These are phyloP conservation scores for Backusella tuberculispora DNA, from an alignment of 192 early-diverging fungal genomes.

Conservation along the genomic window DNA sequence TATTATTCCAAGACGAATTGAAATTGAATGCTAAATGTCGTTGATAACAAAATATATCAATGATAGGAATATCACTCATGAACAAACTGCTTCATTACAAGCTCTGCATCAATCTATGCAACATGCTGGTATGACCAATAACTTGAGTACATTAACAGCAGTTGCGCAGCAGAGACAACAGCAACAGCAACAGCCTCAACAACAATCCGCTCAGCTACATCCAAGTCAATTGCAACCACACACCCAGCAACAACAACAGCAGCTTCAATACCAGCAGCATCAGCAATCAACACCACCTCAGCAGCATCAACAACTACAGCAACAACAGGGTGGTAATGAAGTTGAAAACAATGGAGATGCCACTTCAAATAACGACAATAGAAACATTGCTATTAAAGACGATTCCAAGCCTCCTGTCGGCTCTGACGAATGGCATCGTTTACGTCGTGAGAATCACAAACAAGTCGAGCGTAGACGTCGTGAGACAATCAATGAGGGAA, in stretches of 20 bases:
- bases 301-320: not conserved
- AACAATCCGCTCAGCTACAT: not conserved
- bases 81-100: conserved; percentile 25
- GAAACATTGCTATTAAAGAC: not conserved
- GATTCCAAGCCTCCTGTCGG: conserved; percentile 58
- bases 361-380: not conserved
- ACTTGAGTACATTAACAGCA: conserved; percentile 11
- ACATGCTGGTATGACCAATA: conserved; percentile 1
- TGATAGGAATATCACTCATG: conserved; percentile 19
- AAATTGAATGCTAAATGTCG: not conserved
- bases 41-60: no score
- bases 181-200: conserved; percentile 6
- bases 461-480: conserved; percentile 92
- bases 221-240: not conserved
- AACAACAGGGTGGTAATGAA: not conserved
- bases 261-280: conserved; percentile 12
- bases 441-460: conserved; percentile 89
- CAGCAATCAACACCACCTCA: not conserved
- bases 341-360: not conserved
- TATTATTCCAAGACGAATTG: not conserved
- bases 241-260: conserved; percentile 6
- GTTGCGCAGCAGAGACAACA: conserved; percentile 25
- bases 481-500: conserved; percentile 92
- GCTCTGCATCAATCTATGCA: conserved; percentile 32
- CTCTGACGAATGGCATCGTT: conserved; percentile 79